Base-by-base conservation (phyloP, 768 basidiomycete species). In the Mycena galopus region DNA sequence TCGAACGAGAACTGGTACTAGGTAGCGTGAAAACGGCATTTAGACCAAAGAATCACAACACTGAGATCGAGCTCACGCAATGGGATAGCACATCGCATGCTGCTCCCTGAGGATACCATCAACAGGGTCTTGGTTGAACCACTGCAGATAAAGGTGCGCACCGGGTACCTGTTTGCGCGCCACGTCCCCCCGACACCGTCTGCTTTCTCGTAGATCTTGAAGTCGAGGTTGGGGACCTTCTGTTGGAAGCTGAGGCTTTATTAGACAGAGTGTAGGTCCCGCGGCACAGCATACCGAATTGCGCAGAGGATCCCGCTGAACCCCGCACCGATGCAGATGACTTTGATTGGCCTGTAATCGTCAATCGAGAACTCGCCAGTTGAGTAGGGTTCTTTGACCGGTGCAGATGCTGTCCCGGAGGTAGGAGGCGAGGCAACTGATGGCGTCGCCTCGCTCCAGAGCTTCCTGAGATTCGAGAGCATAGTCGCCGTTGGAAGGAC, bases 171-270 rank as follows among this genome's bases (percentile, higher is more conserved):
- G 17, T 70, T 70, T 9, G 55, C 55, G 16, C 56, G 61, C 69
- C 69, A 70, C 1, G 69, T 70, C 21, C 69, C 69, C 16, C 69
- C 69, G 4, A 65, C 44, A 14, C 69, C 69, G 17, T 64, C 69
- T 17, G 69, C 69, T 25, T 70, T 70, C 35, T 70, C 69, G 33
- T 70, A 70, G 64, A 70, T 64, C 63, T 70, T 70, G 23, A 70
- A 39, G 53, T 70, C 69, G 33, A 64, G 39, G 21, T 70, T 70
- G 8, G 69, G 42, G 7, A 70, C 62, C 37, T 65, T 70, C 33
- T 70, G 69, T 29, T 10, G 39, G 19, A 70, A 58, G 10, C 69
- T 70, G 16, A 21, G 55, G 33, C 14, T 12, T 11, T 29, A 37
- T 10, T 21, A 37, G 35, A 17, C 17, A 35, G 10, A 2, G 16